Percentiles rank a stretch among this genome's conserved stretches.
Conservation (phyloP, 2,329 filamentous ascomycete species). For the Fusarium agapanthi region DNA sequence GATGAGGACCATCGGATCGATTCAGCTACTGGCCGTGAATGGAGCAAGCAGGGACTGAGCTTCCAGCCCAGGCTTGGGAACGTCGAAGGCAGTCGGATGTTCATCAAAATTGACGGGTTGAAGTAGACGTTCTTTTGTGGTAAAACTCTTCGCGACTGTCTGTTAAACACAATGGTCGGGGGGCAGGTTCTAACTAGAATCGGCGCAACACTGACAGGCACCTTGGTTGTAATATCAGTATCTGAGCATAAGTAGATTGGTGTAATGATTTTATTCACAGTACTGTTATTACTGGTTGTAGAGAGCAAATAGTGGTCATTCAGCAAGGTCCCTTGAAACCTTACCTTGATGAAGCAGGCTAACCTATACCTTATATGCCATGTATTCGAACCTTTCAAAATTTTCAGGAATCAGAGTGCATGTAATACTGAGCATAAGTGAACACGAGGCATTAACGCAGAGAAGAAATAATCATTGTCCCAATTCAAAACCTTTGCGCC, state of each 20-base stretch:
- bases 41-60: neutral
- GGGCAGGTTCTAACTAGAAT: too few relatives aligned
- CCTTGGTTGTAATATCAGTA: neutral
- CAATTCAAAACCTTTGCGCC: constrained; percentile 11
- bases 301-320: neutral
- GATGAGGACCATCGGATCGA: constrained; percentile 55
- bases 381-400: neutral
- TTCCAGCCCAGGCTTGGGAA: neutral
- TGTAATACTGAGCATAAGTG: neutral
- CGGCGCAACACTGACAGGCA: neutral
- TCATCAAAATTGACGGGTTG: constrained; percentile 5
- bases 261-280: neutral
- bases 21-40: neutral
- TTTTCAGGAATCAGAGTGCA: too few relatives aligned
- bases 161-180: neutral
- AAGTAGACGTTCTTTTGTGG: neutral
- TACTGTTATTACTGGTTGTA: neutral
- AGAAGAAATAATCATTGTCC: neutral
- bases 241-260: neutral
- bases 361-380: neutral
- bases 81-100: neutral
- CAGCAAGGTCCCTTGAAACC: neutral
- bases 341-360: neutral
- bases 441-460: neutral
- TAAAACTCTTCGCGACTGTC: neutral